Evolutionary conservation across 2,329 filamentous ascomycete species (phyloP), one percentile per base, ranked within the genome.

Genomic region (Cyphellophora attinorum): DNA sequence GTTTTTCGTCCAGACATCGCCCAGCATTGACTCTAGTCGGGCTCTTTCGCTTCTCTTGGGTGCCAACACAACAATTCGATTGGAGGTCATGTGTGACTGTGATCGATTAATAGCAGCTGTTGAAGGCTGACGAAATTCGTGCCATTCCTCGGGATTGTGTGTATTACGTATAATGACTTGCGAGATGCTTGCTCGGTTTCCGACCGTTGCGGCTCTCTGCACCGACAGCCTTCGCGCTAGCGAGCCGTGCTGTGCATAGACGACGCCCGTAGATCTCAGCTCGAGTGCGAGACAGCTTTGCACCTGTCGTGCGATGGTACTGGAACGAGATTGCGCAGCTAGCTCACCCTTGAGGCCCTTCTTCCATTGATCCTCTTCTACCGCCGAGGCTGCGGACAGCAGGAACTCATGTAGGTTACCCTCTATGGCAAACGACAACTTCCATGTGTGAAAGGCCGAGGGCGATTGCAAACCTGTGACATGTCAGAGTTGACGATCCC

Each of bases 81-180:
- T 80, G 1, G 76, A 73, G n/a, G 74, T 76, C n/a, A 82, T 64
- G 27, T 89, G 65, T 6, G 85, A 89, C 49, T 85, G 85, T 1
- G 85, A 91, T 27, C 86, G 75, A 46, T 79, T 80, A 42, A 93
- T 77, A 43, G 58, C 61, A 11, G 40, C 39, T 3, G 40, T 33
- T 12, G 42, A 40, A 4, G 39, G 31, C 17, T 56, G 60, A 11
- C 43, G 53, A 23, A 67, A 57, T 11, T 65, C 55, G 4, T 71
- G 58, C 5, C 62, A 54, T 28, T 79, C 72, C 47, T 77, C 79
- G 30, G 75, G 65, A 2, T 74, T 72, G 48, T 79, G 79, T 1
- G 88, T 94, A 51, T 93, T 93, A 52, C 84, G 89, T 51, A 95
- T 75, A 31, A 93, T 81, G 33, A 94, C 77, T 51, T 91, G 83